Evolutionary conservation across 2,329 filamentous ascomycete species (phyloP), one percentile per base, ranked within the genome.

Genomic region (Calonectria multiphialidica): DNA sequence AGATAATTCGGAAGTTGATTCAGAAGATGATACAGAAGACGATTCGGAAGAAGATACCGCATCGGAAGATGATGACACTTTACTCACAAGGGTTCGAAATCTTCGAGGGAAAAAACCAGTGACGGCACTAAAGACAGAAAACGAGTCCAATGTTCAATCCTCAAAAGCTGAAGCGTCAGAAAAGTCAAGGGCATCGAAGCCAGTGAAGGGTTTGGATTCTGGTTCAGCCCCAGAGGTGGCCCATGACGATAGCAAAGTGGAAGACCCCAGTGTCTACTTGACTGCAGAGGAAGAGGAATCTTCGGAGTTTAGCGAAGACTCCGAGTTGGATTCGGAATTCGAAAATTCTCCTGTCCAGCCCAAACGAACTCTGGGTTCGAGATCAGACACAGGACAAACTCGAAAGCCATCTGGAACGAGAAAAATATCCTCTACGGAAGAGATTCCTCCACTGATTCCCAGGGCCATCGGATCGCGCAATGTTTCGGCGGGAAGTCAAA

Each of bases 211-310:
- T 28, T 65, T 73, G 12, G 73, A 73, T 4, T 62, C 57, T 16
- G 64, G 47, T 21, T 70, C 71, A 28, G 72, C 76, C 4, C 65
- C 63, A 8, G 74, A 72, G 33, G 62, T 28, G 10, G 18, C 66
- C 4, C 28, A 64, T n/a, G 25, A 72, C 25, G 44, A 76, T 45
- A 66, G 49, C 9, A 66, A 64, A 35, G 73, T 72, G 2, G 75
- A 82, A 7, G 77, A 80, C 10, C 63, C 72, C 23, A 80, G 76
- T 61, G 18, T 77, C 10, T 81, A 78, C 37, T 74, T 76, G 42
- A 81, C 80, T 10, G 76, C 76, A 12, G 75, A 78, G 47, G 76
- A 79, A 2, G 63, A 30, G 28, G 28, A 74, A 42, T 74, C 72
- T 5, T 79, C 77, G 3, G 74, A 66, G 10, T 45, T 53, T 8